Evolutionary conservation across 805 yeast genomes (phyloP), one percentile per base, ranked within the genome.

Genomic region (Candida tallmaniae): DNA sequence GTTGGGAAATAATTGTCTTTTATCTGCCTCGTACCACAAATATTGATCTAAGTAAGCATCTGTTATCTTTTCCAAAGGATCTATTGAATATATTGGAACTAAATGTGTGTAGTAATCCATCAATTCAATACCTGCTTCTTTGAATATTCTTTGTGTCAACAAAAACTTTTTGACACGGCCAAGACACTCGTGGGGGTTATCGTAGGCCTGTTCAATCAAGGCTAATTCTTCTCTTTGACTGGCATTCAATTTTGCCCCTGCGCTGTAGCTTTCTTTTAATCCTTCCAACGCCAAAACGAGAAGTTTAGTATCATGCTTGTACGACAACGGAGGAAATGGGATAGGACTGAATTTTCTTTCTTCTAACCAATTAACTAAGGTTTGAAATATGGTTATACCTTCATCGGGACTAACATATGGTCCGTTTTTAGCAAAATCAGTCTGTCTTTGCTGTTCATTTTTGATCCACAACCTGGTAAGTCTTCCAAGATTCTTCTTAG

Each of bases 21-120:
- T 80, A 35, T 86, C 96, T 7, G 93, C 90, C 53, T 93, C 97
- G 58, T 83, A 90, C 96, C 97, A 93, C 29, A 93, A 62, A 48
- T 90, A 93, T 51, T 93, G 98, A 51, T 90, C 97, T 26, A 93
- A 60, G 46, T 90, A 93, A 0, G 97, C 96, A 62, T 93, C 99
- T 0, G 96, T 88, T 33, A 93, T 86, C 52, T 89, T 93, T 56
- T 93, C 99, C 27, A 88, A 59, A 0, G 97, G 96, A 52, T 90
- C 97, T 11, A 93, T 73, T 8, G 82, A 74, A 50, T 87, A 89
- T 1, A 88, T 90, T 0, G 98, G 97, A 0, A 80, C 73, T 27
- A 90, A 68, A 46, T 81, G 82, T 42, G 82, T 83, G 54, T 85
- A 87, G 46, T 86, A 78, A 52, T 93, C 99, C 80, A 84, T 79